Evolutionary conservation across 257 asterid genomes (phyloP), one percentile per base, ranked within the genome.

Genomic region (Rubia yunnanensis): DNA sequence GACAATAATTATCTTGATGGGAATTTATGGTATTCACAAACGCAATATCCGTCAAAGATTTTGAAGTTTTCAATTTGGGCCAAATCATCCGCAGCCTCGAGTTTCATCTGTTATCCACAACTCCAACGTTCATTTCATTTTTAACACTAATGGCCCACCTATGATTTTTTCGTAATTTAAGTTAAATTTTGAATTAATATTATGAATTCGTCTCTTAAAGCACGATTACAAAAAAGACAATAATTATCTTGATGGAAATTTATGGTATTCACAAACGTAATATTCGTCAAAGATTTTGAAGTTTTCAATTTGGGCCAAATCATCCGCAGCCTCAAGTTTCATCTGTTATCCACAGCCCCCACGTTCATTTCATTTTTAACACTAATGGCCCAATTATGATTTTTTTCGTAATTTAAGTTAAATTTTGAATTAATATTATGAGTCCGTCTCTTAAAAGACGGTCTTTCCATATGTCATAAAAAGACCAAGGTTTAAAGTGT

Each of bases 1-100:
- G n/a, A n/a, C n/a, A n/a, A n/a, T 24, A 34, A 15, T 69, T 69
- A 60, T 69, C 73, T 48, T 4, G 18, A 2, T 22, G 18, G 17
- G 41, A 48, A 69, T 31, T 69, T 23, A 60, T 60, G 18, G 38
- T 31, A 48, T 69, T 69, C 73, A 69, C 73, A 60, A 15, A 15
- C n/a, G 22, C 2, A 60, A 69, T 58, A 59, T 59, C 41, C 1
- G 24, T 11, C 11, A 27, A 15, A 44, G 1, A 44, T 39, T 10
- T n/a, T 17, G 14, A 39, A 39, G 48, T 5, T 44, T n/a, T n/a
- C n/a, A n/a, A n/a, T n/a, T 44, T 59, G 50, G 36, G 8, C 35
- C 27, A 26, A 22, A 22, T 60, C 60, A 30, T n/a, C 55, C 22
- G 15, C 34, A 63, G 67, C 73, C 67, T 48, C 67, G 32, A 32